These are phyloP conservation scores for Schwanniomyces sp. DNA, from an alignment of 805 yeast genomes.

Conservation along the genomic window DNA sequence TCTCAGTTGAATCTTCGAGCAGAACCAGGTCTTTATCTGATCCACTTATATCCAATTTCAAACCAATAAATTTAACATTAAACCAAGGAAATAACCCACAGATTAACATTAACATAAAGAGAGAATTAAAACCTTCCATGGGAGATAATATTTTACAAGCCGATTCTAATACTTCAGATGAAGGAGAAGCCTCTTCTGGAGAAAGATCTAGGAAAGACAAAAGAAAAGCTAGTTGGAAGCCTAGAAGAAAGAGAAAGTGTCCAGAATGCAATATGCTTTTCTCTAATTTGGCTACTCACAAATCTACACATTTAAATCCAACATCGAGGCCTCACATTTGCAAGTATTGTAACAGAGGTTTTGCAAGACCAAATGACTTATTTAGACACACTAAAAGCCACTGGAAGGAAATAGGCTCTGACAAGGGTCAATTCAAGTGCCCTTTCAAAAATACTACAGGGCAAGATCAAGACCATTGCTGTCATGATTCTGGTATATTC, in stretches of 20 bases:
- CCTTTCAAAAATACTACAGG: constrained; percentile 55
- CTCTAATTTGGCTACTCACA: constrained; percentile 81
- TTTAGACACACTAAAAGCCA: constrained; percentile 85
- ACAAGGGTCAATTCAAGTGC: constrained; percentile 72
- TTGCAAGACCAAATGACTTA: constrained; percentile 84
- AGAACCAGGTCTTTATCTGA: constrained; percentile 15
- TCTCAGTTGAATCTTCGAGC: neutral
- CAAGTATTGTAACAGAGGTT: constrained; percentile 76
- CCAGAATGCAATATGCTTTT: constrained; percentile 67
- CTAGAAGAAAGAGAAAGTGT: constrained; percentile 69
- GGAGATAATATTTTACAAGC: neutral
- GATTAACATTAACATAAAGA: neutral
- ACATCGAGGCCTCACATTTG: constrained; percentile 78
- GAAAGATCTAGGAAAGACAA: neutral
- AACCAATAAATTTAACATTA: neutral
- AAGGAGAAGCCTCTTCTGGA: neutral
- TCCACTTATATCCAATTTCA: neutral
- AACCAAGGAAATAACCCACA: neutral
- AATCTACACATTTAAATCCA: constrained; percentile 72
- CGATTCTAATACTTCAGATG: neutral
- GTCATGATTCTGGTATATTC: constrained; percentile 84
- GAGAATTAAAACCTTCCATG: neutral
- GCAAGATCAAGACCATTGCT: constrained; percentile 42
- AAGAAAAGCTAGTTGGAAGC: constrained; percentile 30
- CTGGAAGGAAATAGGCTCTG: constrained; percentile 69